Evolutionary conservation across 169 alveolate species (phyloP).

Genomic region (Cryptosporidium bovis): DNA sequence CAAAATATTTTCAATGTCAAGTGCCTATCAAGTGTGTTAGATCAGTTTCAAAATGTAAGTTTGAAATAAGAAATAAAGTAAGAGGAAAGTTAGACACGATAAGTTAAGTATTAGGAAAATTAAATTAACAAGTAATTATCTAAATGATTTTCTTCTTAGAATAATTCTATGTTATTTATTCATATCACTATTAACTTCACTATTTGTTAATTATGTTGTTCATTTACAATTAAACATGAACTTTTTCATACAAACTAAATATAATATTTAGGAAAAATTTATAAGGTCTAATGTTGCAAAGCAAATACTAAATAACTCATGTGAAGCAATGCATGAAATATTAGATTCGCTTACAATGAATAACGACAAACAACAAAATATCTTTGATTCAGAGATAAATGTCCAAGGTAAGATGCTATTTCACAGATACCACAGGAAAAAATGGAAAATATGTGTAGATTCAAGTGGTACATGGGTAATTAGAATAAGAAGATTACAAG

Average conservation of each 20-base stretch:
- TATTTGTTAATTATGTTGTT: too few species aligned
- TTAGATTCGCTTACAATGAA: neutral
- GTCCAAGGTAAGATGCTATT: slow-evolving; percentile 62
- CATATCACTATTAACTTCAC: neutral
- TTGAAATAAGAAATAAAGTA: neutral
- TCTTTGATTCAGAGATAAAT: slow-evolving; percentile 40
- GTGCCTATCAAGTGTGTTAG: slow-evolving; percentile 48
- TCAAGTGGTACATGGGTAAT: slow-evolving; percentile 8
- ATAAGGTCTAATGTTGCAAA: slow-evolving; percentile 58
- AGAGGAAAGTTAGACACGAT: neutral
- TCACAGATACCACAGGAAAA: slow-evolving; percentile 42
- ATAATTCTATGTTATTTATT: too few species aligned
- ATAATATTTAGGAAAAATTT: slow-evolving; percentile 28
- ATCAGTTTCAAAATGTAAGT: slow-evolving; percentile 65
- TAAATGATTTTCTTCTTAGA: too few species aligned
- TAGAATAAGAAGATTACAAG: slow-evolving; percentile 3
- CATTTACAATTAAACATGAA: neutral
- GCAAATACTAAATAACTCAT: slow-evolving; percentile 57
- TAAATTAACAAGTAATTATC: too few species aligned
- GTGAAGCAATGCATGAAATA: slow-evolving; percentile 68
- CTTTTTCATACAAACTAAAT: too few species aligned
- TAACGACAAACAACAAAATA: neutral
- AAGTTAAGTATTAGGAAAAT: too few species aligned
- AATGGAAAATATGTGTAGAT: slow-evolving; percentile 51
- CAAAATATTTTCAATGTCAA: neutral